These are phyloP conservation scores for Aspergillus incahuasiensis DNA, from an alignment of 495 filamentous ascomycete genomes.

Conservation along the genomic window DNA sequence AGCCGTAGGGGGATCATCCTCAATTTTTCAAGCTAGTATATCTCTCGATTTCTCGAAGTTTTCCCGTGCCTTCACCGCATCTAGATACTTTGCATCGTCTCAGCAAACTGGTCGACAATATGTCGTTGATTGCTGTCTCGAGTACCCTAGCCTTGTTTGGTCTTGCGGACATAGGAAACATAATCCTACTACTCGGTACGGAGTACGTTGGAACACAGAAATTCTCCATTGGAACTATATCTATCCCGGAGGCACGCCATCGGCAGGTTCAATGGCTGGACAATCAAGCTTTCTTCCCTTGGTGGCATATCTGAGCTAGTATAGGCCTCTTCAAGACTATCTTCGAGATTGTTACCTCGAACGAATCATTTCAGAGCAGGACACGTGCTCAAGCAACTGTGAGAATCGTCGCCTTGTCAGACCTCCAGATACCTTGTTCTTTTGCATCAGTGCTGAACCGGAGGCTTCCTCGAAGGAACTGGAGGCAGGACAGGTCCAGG, in stretches of 20 bases:
- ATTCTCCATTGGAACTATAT: no score
- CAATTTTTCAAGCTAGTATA: background rate
- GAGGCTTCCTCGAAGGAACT: background rate
- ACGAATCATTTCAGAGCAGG: no score
- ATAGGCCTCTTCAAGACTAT: no score
- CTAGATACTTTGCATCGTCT: background rate
- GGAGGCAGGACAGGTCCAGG: background rate
- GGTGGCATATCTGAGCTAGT: no score
- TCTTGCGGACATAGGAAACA: background rate
- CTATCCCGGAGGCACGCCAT: constrained; percentile 8
- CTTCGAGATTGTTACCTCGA: no score
- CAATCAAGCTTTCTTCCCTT: background rate
- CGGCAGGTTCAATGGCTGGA: background rate
- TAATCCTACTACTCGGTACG: background rate
- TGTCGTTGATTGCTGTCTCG: background rate
- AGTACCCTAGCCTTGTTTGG: background rate
- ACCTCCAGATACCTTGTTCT: no score
- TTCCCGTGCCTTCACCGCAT: background rate
- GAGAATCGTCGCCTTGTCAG: no score
- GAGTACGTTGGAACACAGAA: background rate
- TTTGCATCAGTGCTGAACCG: background rate
- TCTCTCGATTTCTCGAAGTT: no score
- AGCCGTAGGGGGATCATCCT: constrained; percentile 1
- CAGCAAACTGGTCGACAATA: background rate
- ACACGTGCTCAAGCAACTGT: no score